Evolutionary conservation across 192 early-diverging fungal genomes (phyloP), one percentile per base, ranked within the genome.

Genomic region (Coemansia sp.): DNA sequence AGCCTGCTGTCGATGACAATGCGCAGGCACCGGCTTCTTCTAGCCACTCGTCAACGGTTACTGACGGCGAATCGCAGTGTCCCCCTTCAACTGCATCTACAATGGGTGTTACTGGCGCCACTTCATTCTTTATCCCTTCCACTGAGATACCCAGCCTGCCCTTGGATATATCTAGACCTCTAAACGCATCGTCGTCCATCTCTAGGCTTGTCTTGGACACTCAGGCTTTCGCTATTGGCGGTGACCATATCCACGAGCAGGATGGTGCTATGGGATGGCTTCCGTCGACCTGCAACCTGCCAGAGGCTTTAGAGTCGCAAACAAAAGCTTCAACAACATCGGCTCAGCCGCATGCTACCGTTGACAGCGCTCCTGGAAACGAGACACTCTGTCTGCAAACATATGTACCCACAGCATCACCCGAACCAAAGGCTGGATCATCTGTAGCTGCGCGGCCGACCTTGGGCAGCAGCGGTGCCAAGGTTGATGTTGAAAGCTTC

Each of bases 191-290:
- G 20, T 2, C 11, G 12, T n/a, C 29, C 11, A 56, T 56, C 30
- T 56, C 54, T 17, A 56, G 31, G 32, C 4, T 56, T 25, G 51
- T 54, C 2, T 11, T 54, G 20, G 51, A 54, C 29, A 29, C 20
- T 0, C 10, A 20, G 18, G 59, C 3, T 17, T 22, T 62, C 16
- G 63, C 16, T 4, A 14, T 48, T 12, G 54, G 14, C 40, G 10
- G 32, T 5, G 22, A 18, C 32, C 28, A 6, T 12, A 16, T 16
- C 48, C 7, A 28, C n/a, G 50, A 12, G n/a, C 12, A 62, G 7
- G 34, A 57, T 30, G 56, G 22, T 6, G 34, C 34, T 2, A 71
- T 77, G 65, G 65, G 40, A 16, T 76, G 74, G 74, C 65, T 76
- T 33, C 74, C 74, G 6, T 76, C 74, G 10, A 48, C 65, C 7